A percentile compares a stretch with the other conserved stretches of the same genome.
Evolutionary conservation across 805 yeast species (phyloP).

Genomic region (Saccharomycodes ludwigii): DNA sequence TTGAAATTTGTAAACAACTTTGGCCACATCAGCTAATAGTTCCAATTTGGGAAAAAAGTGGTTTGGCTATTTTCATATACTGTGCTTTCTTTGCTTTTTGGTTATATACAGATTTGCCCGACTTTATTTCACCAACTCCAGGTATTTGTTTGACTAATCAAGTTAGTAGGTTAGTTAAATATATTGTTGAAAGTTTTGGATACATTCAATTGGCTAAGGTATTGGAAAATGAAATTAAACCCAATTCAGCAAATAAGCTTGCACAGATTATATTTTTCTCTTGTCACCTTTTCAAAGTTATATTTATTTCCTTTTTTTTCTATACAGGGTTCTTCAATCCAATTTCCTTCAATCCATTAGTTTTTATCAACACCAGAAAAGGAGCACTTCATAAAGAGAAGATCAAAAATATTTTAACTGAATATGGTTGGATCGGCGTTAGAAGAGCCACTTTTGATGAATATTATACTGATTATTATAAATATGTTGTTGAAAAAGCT

Average conservation of each 20-base stretch:
- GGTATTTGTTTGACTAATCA: slow-evolving; percentile 70
- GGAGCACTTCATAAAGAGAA: slow-evolving; percentile 23
- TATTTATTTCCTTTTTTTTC: slow-evolving; percentile 42
- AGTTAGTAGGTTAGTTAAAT: slow-evolving; percentile 26
- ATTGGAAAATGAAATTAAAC: slow-evolving; percentile 37
- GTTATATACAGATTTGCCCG: slow-evolving; percentile 93
- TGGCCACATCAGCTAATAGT: slow-evolving; percentile 85
- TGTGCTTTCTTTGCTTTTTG: slow-evolving; percentile 37
- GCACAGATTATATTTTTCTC: slow-evolving; percentile 60
- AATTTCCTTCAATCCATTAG: slow-evolving; percentile 32
- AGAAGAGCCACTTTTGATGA: slow-evolving; percentile 58
- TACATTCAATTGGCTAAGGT: slow-evolving; percentile 31
- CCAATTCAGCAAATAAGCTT: slow-evolving; percentile 25
- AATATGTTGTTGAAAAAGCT: slow-evolving; percentile 44
- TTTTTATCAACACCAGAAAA: slow-evolving; percentile 20
- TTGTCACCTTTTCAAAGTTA: slow-evolving; percentile 56
- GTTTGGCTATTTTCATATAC: slow-evolving; percentile 9
- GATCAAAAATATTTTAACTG: slow-evolving; percentile 33
- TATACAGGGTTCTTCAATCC: slow-evolving; percentile 77
- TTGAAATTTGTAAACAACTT: slow-evolving; percentile 41
- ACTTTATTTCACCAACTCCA: slow-evolving; percentile 80
- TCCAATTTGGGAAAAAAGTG: slow-evolving; percentile 21
- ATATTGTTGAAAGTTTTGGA: slow-evolving; percentile 23
- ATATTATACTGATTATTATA: slow-evolving; percentile 59
- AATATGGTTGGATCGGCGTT: slow-evolving; percentile 92